A percentile compares a stretch with the other conserved stretches of the same genome.
These are phyloP conservation scores for Picochlorum sp. DNA, from an alignment of 139 green algal genomes.

Conservation along the genomic window DNA sequence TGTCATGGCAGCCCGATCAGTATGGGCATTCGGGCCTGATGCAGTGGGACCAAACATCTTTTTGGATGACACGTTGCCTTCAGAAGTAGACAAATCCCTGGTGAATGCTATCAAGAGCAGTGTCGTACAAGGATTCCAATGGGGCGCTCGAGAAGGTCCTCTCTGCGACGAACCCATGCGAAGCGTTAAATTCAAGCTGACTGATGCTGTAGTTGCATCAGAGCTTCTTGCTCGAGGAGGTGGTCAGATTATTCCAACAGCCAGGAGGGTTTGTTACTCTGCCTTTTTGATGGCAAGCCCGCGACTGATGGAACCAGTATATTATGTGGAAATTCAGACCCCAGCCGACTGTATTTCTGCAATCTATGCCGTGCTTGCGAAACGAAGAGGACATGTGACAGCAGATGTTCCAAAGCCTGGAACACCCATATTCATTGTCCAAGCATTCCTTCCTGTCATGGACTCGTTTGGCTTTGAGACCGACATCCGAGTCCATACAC, in stretches of 20 bases:
- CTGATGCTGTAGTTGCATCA: slow-evolving; percentile 48
- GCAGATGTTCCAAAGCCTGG: slow-evolving; percentile 70
- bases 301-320: slow-evolving; percentile 94
- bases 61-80: slow-evolving; percentile 89
- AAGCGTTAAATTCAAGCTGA: slow-evolving; percentile 95
- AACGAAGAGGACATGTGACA: slow-evolving; percentile 89
- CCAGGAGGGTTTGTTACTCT: slow-evolving; percentile 79
- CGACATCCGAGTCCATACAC: slow-evolving; percentile 94
- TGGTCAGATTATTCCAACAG: slow-evolving; percentile 81
- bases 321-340: slow-evolving; percentile 56
- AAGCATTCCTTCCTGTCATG: slow-evolving; percentile 88
- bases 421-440: slow-evolving; percentile 83
- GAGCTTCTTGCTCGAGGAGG: slow-evolving; percentile 77
- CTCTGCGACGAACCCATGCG: slow-evolving; percentile 97
- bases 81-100: slow-evolving; percentile 87
- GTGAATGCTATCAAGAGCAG: slow-evolving; percentile 68
- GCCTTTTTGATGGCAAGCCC: slow-evolving; percentile 96
- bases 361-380: slow-evolving; percentile 95
- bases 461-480: slow-evolving; percentile 99
- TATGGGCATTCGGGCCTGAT: slow-evolving; percentile 97
- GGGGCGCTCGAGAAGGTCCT: slow-evolving; percentile 89
- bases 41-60: slow-evolving; percentile 81
- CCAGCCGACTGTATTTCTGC: slow-evolving; percentile 87
- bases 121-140: slow-evolving; percentile 95
- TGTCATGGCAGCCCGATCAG: slow-evolving; percentile 73